phyloP scores from a whole-genome alignment of 345 rosid genomes.

The Salix suchowensis region DNA sequence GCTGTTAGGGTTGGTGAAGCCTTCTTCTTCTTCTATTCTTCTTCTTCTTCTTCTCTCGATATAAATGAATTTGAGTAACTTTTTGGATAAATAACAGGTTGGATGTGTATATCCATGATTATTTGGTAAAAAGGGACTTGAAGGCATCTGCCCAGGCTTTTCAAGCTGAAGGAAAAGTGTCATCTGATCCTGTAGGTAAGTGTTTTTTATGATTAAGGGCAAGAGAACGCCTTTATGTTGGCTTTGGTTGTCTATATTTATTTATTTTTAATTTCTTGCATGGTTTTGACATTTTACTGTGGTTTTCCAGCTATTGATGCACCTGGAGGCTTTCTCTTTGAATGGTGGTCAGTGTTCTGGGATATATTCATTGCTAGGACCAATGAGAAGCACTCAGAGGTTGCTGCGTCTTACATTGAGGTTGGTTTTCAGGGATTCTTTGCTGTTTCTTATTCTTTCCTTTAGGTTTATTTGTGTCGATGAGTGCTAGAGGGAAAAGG shows the following conservation, averaged over 20 bases:
- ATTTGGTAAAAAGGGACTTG: conserved; percentile 86
- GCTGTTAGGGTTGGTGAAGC: background rate
- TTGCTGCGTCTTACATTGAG: conserved; percentile 97
- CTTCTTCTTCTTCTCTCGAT: background rate
- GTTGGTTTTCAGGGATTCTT: conserved; percentile 30
- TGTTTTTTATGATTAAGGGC: background rate
- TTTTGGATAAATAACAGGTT: conserved; percentile 47
- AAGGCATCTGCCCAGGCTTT: conserved; percentile 98
- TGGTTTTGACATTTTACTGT: conserved; percentile 10
- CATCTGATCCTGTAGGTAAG: conserved; percentile 97
- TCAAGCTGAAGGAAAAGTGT: conserved; percentile 94
- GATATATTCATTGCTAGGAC: conserved; percentile 98
- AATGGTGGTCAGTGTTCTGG: conserved; percentile 99
- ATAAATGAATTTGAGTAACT: background rate
- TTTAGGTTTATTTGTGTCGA: background rate
- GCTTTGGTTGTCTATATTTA: background rate
- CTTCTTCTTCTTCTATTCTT: background rate
- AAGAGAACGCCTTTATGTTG: background rate
- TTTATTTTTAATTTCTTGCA: background rate
- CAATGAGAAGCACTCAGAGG: conserved; percentile 97
- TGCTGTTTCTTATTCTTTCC: background rate
- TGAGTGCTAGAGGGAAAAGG: background rate
- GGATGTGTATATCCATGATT: conserved; percentile 96
- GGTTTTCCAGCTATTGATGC: conserved; percentile 85
- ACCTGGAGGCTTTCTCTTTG: conserved; percentile 97